Evolutionary conservation across 768 basidiomycete species (phyloP), one percentile per base, ranked within the genome.

Genomic region (Nevesoporus exiguus): DNA sequence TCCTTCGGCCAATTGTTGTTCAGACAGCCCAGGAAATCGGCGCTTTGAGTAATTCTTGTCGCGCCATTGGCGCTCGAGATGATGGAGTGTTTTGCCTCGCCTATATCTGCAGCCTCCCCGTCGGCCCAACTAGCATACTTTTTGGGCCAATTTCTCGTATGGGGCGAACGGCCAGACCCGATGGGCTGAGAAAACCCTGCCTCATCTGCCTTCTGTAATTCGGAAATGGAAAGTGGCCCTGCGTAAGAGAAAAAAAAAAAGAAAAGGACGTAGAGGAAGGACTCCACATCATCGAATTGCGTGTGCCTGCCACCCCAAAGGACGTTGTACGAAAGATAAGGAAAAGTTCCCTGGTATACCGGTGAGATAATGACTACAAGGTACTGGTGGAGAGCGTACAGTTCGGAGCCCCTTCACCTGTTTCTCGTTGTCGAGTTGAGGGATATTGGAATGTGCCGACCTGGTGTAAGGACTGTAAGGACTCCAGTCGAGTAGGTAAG

Each of bases 161-260:
- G 31, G 1, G 17, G 11, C 5, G n/a, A 22, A 5, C 30, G 31
- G 3, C 41, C 22, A 4, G 42, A 33, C 11, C 33, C 41, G 15
- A 19, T 31, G 30, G 40, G 6, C 13, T 17, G 49, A 19, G 34
- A 15, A 14, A 51, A 51, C 7, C 49, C 40, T 3, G 3, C 6
- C 7, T 51, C 22, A 17, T 51, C 40, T 4, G 22, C 41, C 1
- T 42, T n/a, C 9, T 25, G 13, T 19, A 51, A 21, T 13, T 44
- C 50, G 7, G 33, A 14, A 25, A 36, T 5, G 11, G 25, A 29
- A 7, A 44, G 42, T 33, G 49, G 49, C 11, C 50, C 41, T 25
- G 33, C 33, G 2, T 51, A 51, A 24, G 47, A 54, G 15, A 54
- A 54, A 33, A 54, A 42, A 40, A 49, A 54, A 1, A 49, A 5